Percentiles rank a stretch among this genome's conserved stretches.
phyloP scores from a whole-genome alignment of 148 eudicot species.

The Vaccinium vitisidaea region DNA sequence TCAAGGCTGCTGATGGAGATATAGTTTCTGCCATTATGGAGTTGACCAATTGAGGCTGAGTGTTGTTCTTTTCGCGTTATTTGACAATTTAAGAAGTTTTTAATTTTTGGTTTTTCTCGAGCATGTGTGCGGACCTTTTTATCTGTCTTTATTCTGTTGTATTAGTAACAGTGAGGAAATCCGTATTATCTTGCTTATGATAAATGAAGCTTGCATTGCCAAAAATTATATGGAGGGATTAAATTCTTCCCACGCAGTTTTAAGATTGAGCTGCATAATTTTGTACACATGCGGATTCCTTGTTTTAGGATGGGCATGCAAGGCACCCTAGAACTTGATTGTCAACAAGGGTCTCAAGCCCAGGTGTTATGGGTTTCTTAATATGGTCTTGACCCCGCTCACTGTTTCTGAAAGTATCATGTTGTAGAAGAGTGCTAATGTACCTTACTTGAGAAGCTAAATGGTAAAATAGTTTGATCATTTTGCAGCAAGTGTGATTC shows the following conservation, averaged over 20 bases:
- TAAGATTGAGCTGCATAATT: background rate
- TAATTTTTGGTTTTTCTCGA: background rate
- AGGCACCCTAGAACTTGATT: background rate
- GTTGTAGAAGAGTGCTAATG: too few relatives aligned
- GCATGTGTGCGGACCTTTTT: constrained; percentile 11
- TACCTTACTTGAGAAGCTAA: too few relatives aligned
- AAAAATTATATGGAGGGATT: background rate
- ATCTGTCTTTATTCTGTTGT: constrained; percentile 7
- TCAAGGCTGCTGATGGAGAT: constrained; percentile 71
- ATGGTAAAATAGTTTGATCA: too few relatives aligned
- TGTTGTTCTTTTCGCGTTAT: background rate
- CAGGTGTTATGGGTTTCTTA: background rate
- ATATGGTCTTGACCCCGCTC: too few relatives aligned
- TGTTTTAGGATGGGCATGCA: background rate
- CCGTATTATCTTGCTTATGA: background rate
- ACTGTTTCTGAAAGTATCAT: too few relatives aligned
- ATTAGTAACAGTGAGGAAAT: background rate
- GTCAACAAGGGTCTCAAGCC: background rate
- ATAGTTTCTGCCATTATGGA: constrained; percentile 92
- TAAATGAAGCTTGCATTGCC: constrained; percentile 2
- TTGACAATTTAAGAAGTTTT: background rate
- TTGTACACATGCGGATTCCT: background rate
- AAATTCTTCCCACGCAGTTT: background rate
- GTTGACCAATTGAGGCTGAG: constrained; percentile 46
- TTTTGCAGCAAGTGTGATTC: too few relatives aligned